phyloP scores from a whole-genome alignment of 495 filamentous ascomycete genomes.

The Penicillium fimorum region DNA sequence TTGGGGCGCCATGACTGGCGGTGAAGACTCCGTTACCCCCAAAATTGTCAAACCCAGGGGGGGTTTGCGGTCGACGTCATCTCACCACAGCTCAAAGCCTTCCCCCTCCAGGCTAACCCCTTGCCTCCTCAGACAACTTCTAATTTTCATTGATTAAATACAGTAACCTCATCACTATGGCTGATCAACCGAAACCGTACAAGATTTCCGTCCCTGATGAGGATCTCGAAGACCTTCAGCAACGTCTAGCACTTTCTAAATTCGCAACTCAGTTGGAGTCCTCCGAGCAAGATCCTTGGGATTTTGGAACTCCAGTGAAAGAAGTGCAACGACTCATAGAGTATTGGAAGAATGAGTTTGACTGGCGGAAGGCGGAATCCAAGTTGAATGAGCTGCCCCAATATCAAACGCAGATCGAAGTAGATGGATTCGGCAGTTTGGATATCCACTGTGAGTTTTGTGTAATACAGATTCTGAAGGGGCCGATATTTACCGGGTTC shows the following conservation, averaged over 20 bases:
- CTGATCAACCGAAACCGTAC: constrained; percentile 24
- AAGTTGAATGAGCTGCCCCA: constrained; percentile 46
- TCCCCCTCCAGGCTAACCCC: neutral
- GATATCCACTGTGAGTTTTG: constrained; percentile 39
- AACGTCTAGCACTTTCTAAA: constrained; percentile 37
- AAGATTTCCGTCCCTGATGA: constrained; percentile 39
- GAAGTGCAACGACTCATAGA: constrained; percentile 37
- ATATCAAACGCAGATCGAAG: constrained; percentile 39
- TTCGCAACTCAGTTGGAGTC: constrained; percentile 41
- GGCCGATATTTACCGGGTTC: neutral
- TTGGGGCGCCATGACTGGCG: too few relatives aligned
- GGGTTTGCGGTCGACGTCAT: neutral
- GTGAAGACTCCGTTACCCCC: neutral
- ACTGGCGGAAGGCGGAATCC: constrained; percentile 46
- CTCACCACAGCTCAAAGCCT: neutral
- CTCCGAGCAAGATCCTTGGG: constrained; percentile 34
- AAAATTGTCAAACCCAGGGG: neutral
- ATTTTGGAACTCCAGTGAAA: constrained; percentile 38
- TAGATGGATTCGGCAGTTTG: constrained; percentile 40
- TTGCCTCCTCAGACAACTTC: neutral
- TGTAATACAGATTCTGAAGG: neutral
- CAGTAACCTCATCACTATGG: constrained; percentile 9
- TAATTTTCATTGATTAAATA: neutral
- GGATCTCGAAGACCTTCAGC: constrained; percentile 33
- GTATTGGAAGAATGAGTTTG: constrained; percentile 41